Base-by-base conservation (phyloP, 1,139 yeast species). In the Nadsonia starkeyi-henricii region DNA sequence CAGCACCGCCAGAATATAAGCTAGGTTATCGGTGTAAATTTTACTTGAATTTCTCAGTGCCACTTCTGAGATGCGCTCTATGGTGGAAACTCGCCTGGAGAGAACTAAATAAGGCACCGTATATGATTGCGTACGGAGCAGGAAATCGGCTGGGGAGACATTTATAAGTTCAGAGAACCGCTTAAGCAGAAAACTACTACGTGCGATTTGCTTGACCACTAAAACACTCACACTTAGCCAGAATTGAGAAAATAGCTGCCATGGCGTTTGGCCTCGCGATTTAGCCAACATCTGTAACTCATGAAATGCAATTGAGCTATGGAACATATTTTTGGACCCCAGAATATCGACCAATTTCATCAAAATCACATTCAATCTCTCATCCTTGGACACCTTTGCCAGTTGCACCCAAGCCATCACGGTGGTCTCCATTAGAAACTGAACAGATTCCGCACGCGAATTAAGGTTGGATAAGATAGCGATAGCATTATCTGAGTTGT, bases 21-120 rank as follows among this genome's bases (percentile, higher is more conserved):
- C 64, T 15, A 71, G 63, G 48, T 71, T 65, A 2, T 60, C 57
- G 30, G 63, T 50, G 39, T 60, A 59, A 3, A 69, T 52, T 33
- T 62, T 55, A 19, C 57, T 55, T 5, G 58, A 48, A 3, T 56
- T 52, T 28, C 54, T 52, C 33, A 50, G 47, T 21, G 56, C 52
- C 56, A 8, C 57, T 3, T 59, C 60, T 0, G 83, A 76, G 44
- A 81, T 72, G 52, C 77, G 81, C 43, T 78, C 74, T 47, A 89
- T 68, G 46, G 77, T 73, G 55, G 80, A 86, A 47, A 71, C 70
- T 52, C 80, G 74, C 57, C 79, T 78, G 48, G 78, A 77, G 45
- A 79, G 79, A 48, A 86, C 71, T 13, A 89, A 69, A 54, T 79
- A 73, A 0, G 98, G 97, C 0, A 89, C 74, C 0, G 91, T 84